These are phyloP conservation scores for Cynara cardunculus DNA, from an alignment of 129 eudicot genomes.

Conservation along the genomic window DNA sequence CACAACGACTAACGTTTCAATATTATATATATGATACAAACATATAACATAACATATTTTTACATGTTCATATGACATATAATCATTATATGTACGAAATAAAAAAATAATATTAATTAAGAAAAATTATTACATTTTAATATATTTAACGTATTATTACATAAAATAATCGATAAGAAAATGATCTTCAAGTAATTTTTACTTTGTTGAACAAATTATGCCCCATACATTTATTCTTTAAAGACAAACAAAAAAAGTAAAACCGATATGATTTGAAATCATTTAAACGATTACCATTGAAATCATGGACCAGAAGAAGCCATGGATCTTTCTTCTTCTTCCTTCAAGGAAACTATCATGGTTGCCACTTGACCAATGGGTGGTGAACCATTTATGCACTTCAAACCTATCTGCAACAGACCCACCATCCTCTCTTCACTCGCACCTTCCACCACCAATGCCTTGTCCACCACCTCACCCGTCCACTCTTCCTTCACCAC, in stretches of 20 bases:
- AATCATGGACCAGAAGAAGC: constrained; percentile 43
- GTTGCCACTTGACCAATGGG: constrained; percentile 42
- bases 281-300: not conserved
- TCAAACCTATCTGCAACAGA: constrained; percentile 66
- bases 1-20: no score
- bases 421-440: constrained; percentile 62
- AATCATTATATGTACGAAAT: no score
- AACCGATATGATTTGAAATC: not conserved
- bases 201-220: constrained; percentile 7
- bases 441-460: constrained; percentile 53
- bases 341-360: constrained; percentile 52
- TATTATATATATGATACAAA: no score
- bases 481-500: constrained; percentile 83
- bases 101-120: no score
- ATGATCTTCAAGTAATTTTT: constrained; percentile 11
- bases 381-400: constrained; percentile 48
- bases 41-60: no score
- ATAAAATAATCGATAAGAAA: not conserved
- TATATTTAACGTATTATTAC: not conserved
- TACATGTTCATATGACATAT: no score
- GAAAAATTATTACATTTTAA: not conserved
- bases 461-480: constrained; percentile 62
- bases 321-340: constrained; percentile 52
- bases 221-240: constrained; percentile 27
- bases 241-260: constrained; percentile 16